Conservation (phyloP, 768 basidiomycete species). For the Pleurotus giganteus region DNA sequence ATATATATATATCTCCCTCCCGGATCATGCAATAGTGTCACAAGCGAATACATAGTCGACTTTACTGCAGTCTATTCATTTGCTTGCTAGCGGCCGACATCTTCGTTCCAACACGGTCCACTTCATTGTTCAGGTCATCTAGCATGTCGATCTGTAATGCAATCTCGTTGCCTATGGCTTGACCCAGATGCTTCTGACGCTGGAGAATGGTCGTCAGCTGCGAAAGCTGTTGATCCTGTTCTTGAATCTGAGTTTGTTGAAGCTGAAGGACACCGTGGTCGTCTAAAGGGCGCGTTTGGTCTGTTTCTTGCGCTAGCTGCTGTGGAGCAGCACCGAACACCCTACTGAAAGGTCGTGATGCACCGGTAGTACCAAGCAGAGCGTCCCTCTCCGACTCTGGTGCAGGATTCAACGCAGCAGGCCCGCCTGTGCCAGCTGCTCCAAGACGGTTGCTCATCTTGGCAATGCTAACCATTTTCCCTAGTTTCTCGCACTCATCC, state of each 20-base stretch:
- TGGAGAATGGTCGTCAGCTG: conserved; percentile 79
- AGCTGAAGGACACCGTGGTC: conserved; percentile 75
- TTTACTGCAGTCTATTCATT: conserved; percentile 71
- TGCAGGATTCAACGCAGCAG: conserved; percentile 38
- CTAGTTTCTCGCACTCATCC: conserved; percentile 89
- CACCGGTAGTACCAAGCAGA: conserved; percentile 48
- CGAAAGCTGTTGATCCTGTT: conserved; percentile 82
- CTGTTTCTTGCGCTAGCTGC: conserved; percentile 70
- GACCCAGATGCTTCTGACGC: conserved; percentile 82
- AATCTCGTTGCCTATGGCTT: conserved; percentile 84
- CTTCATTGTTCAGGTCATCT: conserved; percentile 72
- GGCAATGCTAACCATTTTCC: conserved; percentile 79
- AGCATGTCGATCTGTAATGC: conserved; percentile 81
- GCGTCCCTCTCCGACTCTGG: conserved; percentile 63
- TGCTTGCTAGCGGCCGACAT: conserved; percentile 79
- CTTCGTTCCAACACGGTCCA: conserved; percentile 77
- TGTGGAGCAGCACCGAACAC: conserved; percentile 70
- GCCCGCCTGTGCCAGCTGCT: conserved; percentile 17
- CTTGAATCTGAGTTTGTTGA: conserved; percentile 76
- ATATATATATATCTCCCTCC: conserved; percentile 10
- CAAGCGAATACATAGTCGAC: background rate
- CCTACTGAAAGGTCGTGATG: conserved; percentile 52
- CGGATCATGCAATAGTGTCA: conserved; percentile 16
- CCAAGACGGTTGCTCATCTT: conserved; percentile 46
- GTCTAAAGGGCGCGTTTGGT: conserved; percentile 84